These are phyloP conservation scores for Monosporozyma siamensis DNA, from an alignment of 805 yeast species.

Conservation along the genomic window DNA sequence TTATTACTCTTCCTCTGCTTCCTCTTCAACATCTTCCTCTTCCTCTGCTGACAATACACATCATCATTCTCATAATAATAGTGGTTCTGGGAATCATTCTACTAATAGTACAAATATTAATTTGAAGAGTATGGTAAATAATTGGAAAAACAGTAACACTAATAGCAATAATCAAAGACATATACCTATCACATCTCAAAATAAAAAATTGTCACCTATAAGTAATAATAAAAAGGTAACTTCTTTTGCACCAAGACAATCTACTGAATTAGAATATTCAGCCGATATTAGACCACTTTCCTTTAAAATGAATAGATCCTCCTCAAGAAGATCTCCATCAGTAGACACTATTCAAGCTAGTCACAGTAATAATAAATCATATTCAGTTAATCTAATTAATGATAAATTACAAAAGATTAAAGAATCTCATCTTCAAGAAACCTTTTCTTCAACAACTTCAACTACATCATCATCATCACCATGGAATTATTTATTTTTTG, in stretches of 20 bases:
- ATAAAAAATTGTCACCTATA: neutral
- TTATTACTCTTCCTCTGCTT: neutral
- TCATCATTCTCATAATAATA: neutral
- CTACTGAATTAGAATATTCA: slow-evolving; percentile 10
- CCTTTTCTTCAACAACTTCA: neutral
- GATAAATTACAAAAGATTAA: slow-evolving; percentile 11
- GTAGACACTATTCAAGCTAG: neutral
- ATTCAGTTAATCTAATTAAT: slow-evolving; percentile 11
- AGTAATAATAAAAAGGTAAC: neutral
- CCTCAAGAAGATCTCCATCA: neutral
- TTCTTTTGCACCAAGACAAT: neutral
- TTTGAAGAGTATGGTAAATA: neutral
- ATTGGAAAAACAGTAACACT: neutral
- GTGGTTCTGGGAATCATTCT: too few species aligned
- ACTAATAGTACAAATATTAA: neutral
- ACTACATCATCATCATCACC: too few species aligned
- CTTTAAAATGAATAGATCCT: slow-evolving; percentile 14
- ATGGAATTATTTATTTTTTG: slow-evolving; percentile 19
- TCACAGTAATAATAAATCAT: neutral
- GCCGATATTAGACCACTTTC: slow-evolving; percentile 21
- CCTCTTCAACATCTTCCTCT: neutral
- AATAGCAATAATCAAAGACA: neutral
- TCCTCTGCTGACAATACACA: neutral
- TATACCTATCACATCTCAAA: neutral
- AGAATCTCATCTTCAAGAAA: neutral